Evolutionary conservation across 352 stramenopile species (phyloP), one percentile per base, ranked within the genome.

Genomic region (Phytophthora syringae): DNA sequence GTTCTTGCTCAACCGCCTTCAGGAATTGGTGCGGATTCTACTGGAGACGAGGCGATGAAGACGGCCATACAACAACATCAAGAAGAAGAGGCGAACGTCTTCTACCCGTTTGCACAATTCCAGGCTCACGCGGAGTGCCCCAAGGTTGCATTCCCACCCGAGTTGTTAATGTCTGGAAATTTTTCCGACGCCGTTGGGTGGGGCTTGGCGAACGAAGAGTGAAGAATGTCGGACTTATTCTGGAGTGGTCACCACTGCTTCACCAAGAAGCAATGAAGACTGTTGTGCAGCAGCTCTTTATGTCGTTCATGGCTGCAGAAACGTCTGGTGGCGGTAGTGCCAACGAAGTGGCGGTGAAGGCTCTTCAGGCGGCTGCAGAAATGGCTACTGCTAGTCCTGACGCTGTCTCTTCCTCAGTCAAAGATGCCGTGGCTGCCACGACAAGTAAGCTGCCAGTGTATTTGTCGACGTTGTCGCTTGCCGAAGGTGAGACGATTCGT

Each of bases 401-500:
- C 20, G 37, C 20, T 5, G 52, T 78, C 54, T 57, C 70, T 42
- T 20, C 48, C 22, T 53, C 59, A 4, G 40, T 93, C 4, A 87
- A 86, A 40, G 53, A 61, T 43, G 77, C 82, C 2, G 85, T 92
- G 7, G 39, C 69, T 20, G 34, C 37, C 11, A 48, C 73, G 13
- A 77, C 77, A 1, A 73, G 74, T 21, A 64, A 60, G 0, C 67
- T 81, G 34, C 82, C 87, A 0, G 84, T 93, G 21, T 98, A 94
- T 67, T 90, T 99, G 48, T 96, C 98, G 32, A 97, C 93, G 2
- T 74, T 99, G 39, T 99, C 96, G 11, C 82, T 99, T 42, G 93
- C 95, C 12, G 98, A 99, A 74, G 98, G 97, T 7, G 97, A 99
- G 75, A 99, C 95, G 27, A 92, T 99, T 74, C 90, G 97, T 24